phyloP scores from a whole-genome alignment of 1,284 basidiomycete species.

The Naganishia sp. region DNA sequence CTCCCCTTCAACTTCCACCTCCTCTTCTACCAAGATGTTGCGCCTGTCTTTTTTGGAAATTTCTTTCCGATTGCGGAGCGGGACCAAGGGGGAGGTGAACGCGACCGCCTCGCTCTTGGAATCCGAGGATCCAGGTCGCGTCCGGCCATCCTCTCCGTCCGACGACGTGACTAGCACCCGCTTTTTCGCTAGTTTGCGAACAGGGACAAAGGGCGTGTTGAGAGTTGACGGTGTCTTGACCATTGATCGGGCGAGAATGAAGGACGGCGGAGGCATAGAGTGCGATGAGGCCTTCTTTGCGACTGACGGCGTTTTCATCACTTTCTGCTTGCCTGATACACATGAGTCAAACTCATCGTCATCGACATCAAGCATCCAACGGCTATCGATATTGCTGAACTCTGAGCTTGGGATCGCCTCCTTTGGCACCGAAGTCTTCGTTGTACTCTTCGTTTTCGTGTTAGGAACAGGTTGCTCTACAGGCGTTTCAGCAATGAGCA shows the following conservation, averaged over 20 bases:
- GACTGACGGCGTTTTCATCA: slow-evolving; percentile 2
- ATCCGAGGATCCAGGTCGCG: neutral
- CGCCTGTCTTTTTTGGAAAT: neutral
- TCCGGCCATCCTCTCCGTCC: slow-evolving; percentile 9
- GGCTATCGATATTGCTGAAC: slow-evolving; percentile 28
- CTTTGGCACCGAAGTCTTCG: neutral
- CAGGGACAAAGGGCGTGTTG: slow-evolving; percentile 5
- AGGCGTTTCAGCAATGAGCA: neutral
- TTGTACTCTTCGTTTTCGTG: neutral
- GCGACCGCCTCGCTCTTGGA: neutral
- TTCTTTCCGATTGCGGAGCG: neutral
- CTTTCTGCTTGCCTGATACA: slow-evolving; percentile 3
- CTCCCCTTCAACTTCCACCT: slow-evolving; percentile 50
- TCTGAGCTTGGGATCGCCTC: slow-evolving; percentile 24
- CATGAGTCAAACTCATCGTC: slow-evolving; percentile 31
- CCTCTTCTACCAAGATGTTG: slow-evolving; percentile 37
- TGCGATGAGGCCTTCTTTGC: slow-evolving; percentile 12
- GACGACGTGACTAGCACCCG: slow-evolving; percentile 15
- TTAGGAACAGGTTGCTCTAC: neutral
- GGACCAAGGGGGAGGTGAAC: slow-evolving; percentile 12
- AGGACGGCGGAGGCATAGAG: slow-evolving; percentile 23
- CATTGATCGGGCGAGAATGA: slow-evolving; percentile 13
- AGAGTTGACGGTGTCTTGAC: slow-evolving; percentile 5
- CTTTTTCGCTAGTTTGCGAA: slow-evolving; percentile 14
- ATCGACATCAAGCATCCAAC: slow-evolving; percentile 34